Conservation (phyloP, 306 rosid genomes). For the Arachis stenosperma region DNA sequence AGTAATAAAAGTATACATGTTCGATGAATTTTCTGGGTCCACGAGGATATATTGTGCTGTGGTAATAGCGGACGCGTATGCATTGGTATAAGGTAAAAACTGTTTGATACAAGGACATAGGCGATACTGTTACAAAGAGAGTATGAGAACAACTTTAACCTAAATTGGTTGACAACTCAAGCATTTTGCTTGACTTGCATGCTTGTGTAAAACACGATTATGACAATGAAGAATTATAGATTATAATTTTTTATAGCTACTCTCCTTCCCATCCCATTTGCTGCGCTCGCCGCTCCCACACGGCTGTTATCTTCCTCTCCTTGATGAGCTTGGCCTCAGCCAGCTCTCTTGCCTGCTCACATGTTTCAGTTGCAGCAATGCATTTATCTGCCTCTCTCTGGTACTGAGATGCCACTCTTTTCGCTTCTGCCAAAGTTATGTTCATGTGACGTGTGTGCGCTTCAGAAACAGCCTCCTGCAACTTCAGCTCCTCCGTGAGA, state of each 20-base stretch:
- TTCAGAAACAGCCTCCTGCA: conserved; percentile 79
- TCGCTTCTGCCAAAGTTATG: conserved; percentile 82
- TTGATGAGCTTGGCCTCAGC: conserved; percentile 71
- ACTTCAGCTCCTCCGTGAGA: conserved; percentile 81
- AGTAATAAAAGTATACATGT: not conserved
- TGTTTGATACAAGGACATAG: conserved; percentile 45
- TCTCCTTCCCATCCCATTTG: conserved; percentile 90
- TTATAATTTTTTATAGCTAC: conserved; percentile 34
- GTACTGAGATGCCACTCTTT: conserved; percentile 86
- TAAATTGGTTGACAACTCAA: conserved; percentile 44
- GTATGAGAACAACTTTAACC: conserved; percentile 35
- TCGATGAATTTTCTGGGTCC: conserved; percentile 2
- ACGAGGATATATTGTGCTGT: conserved; percentile 4
- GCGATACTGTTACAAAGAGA: conserved; percentile 38
- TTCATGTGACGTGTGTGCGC: conserved; percentile 84
- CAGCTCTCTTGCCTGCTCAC: conserved; percentile 90
- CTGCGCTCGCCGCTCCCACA: conserved; percentile 88
- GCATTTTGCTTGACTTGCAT: conserved; percentile 56
- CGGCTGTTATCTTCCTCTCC: conserved; percentile 72
- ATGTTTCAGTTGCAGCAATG: conserved; percentile 87
- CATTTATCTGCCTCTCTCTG: conserved; percentile 98
- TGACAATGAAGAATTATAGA: conserved; percentile 43
- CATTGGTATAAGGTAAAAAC: conserved; percentile 44
- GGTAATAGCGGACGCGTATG: conserved; percentile 26
- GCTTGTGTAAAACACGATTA: conserved; percentile 45